Evolutionary conservation across 768 basidiomycete genomes (phyloP), one percentile per base, ranked within the genome.

Genomic region (Suillus placidus): DNA sequence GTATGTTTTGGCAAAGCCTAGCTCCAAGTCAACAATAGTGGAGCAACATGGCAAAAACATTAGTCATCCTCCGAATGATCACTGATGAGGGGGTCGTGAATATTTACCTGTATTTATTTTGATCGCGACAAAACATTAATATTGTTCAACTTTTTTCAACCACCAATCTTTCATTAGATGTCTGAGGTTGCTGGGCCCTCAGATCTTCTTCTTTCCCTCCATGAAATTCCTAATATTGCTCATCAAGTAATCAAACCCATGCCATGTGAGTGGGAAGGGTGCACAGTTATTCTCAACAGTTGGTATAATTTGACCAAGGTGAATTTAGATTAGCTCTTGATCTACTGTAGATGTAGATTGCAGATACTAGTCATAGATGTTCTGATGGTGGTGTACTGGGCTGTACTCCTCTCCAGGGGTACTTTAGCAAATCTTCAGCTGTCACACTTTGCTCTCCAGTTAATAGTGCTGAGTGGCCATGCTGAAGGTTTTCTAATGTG

Each of bases 221-320:
- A 74, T 37, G 60, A 55, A 6, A n/a, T 74, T 34, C 18, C 69
- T 47, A 26, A 68, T 6, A 32, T 78, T 62, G 72, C 76, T 67
- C 71, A 64, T 34, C 49, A 45, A 69, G 67, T 69, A 37, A 71
- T 77, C 3, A 73, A 71, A n/a, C 42, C 62, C 51, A 67, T 72
- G 47, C 73, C 65, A 8, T 76, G 76, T 67, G 76, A 76, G 12
- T 76, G 76, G 76, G 71, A 71, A 23, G 69, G 57, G 14, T 76
- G 76, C 60, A 42, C 64, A 34, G 57, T 68, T n/a, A 63, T 56
- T 61, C 70, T 76, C 26, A 76, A 76, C 57, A 71, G 75, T 57
- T 77, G 74, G 69, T 26, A 72, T 26, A 69, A 68, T 67, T 64
- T 76, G 56, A 64, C 66, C 60, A 77, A 77, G 75, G 75, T 76